Percentiles rank a stretch among this genome's conserved stretches.
phyloP scores from a whole-genome alignment of 176 grass and related monocot genomes.

The Oryza officinalis region DNA sequence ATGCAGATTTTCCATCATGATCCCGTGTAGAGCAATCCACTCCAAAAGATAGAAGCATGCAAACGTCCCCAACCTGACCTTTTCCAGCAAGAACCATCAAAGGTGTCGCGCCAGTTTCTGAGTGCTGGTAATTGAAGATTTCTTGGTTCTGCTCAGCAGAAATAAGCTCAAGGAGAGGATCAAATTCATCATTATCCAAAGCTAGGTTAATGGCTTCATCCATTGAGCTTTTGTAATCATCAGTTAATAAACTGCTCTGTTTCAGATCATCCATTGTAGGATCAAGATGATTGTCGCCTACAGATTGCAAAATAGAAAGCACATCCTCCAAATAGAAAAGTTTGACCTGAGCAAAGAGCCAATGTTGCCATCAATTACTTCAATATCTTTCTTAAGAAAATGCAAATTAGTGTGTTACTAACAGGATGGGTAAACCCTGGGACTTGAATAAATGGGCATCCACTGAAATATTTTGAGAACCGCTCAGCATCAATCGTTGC shows the following conservation, averaged over 20 bases:
- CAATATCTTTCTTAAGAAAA: conserved; percentile 17
- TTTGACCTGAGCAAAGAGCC: conserved; percentile 63
- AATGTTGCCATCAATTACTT: conserved; percentile 23
- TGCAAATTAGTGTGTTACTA: conserved; percentile 41
- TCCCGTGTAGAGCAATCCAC: conserved; percentile 75
- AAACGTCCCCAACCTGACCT: conserved; percentile 82
- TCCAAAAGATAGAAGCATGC: conserved; percentile 94
- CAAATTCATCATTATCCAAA: conserved; percentile 82
- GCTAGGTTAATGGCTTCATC: conserved; percentile 92
- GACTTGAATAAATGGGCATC: conserved; percentile 91
- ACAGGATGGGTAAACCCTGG: conserved; percentile 95
- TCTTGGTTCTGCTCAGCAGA: conserved; percentile 63
- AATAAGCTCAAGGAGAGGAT: conserved; percentile 90
- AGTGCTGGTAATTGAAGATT: conserved; percentile 87
- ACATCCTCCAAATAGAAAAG: conserved; percentile 96
- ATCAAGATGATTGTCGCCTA: conserved; percentile 67
- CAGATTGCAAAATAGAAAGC: conserved; percentile 74
- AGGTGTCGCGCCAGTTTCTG: conserved; percentile 78
- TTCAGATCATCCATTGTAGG: conserved; percentile 36
- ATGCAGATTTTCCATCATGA: conserved; percentile 60
- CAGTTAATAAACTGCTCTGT: conserved; percentile 47
- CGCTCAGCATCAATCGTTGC: conserved; percentile 86
- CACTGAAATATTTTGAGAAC: conserved; percentile 92
- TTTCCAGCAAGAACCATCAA: conserved; percentile 93
- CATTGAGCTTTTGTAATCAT: conserved; percentile 70